phyloP scores from a whole-genome alignment of 1,284 basidiomycete species.

The Ceratobasidium sp. region DNA sequence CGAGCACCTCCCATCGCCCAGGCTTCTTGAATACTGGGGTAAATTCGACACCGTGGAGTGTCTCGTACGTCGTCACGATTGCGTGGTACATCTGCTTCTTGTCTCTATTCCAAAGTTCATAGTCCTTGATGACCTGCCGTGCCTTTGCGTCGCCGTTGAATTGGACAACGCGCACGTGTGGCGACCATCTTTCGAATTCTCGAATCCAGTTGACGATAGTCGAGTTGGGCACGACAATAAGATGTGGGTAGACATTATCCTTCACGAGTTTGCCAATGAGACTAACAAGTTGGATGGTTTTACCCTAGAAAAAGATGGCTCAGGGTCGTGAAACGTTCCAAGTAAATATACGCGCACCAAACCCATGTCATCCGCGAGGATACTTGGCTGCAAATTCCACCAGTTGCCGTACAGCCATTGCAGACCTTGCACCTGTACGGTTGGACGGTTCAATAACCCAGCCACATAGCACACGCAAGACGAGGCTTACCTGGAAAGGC shows the following conservation, averaged over 20 bases:
- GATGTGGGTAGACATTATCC: conserved; percentile 70
- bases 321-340: conserved; percentile 6
- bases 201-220: conserved; percentile 86
- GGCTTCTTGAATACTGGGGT: conserved; percentile 74
- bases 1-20: conserved; percentile 88
- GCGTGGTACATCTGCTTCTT: conserved; percentile 78
- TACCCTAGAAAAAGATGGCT: conserved; percentile 63
- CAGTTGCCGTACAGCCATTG: conserved; percentile 93
- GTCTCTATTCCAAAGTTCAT: conserved; percentile 74
- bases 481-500: conserved; percentile 75
- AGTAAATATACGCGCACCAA: conserved; percentile 60
- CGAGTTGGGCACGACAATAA: conserved; percentile 94
- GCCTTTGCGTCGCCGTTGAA: conserved; percentile 81
- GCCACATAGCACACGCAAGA: conserved; percentile 36
- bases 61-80: conserved; percentile 89
- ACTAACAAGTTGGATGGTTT: conserved; percentile 90
- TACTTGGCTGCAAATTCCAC: conserved; percentile 86
- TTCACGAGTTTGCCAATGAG: conserved; percentile 81
- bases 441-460: not conserved
- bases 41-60: conserved; percentile 72
- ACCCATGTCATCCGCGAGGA: conserved; percentile 99
- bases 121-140: conserved; percentile 80
- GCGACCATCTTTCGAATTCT: conserved; percentile 94
- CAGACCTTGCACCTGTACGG: conserved; percentile 79
- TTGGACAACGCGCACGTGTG: conserved; percentile 77